A percentile compares a stretch with the other conserved stretches of the same genome.
phyloP scores from a whole-genome alignment of 2,329 filamentous ascomycete species.

The Neofusicoccum sp. region DNA sequence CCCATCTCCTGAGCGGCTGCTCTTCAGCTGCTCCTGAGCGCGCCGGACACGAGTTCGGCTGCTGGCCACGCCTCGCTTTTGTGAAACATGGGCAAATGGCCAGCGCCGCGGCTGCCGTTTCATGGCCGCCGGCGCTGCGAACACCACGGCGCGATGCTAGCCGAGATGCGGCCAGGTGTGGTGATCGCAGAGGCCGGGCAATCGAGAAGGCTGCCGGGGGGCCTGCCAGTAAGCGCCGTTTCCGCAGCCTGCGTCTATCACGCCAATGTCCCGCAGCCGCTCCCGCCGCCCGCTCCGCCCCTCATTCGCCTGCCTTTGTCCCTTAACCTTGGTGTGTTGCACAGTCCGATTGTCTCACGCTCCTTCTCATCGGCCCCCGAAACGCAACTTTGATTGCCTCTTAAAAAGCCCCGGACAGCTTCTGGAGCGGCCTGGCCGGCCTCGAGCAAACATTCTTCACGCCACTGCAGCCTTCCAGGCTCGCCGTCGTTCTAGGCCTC shows the following conservation, averaged over 20 bases:
- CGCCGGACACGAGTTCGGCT: constrained; percentile 4
- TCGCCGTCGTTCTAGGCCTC: too few species aligned
- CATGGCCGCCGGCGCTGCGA: neutral
- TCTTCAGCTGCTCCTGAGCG: constrained; percentile 3
- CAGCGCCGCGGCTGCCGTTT: neutral
- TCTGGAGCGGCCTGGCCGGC: neutral
- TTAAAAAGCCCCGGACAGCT: neutral
- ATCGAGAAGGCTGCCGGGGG: neutral
- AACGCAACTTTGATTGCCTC: neutral
- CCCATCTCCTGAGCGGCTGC: constrained; percentile 7
- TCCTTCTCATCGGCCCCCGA: neutral
- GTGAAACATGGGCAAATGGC: constrained; percentile 6
- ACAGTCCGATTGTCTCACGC: neutral
- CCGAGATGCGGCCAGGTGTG: neutral
- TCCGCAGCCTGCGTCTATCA: constrained; percentile 16
- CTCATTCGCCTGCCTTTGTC: neutral
- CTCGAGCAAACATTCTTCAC: neutral
- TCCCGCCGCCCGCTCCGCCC: neutral
- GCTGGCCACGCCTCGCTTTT: neutral
- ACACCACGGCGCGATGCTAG: constrained; percentile 11
- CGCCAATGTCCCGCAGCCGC: constrained; percentile 6
- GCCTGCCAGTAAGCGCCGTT: constrained; percentile 12
- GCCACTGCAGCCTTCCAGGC: too few species aligned
- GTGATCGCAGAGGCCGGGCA: constrained; percentile 3
- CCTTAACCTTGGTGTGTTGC: neutral